phyloP scores from a whole-genome alignment of 2,329 filamentous ascomycete genomes.

The Arthrobotrys iridis region DNA sequence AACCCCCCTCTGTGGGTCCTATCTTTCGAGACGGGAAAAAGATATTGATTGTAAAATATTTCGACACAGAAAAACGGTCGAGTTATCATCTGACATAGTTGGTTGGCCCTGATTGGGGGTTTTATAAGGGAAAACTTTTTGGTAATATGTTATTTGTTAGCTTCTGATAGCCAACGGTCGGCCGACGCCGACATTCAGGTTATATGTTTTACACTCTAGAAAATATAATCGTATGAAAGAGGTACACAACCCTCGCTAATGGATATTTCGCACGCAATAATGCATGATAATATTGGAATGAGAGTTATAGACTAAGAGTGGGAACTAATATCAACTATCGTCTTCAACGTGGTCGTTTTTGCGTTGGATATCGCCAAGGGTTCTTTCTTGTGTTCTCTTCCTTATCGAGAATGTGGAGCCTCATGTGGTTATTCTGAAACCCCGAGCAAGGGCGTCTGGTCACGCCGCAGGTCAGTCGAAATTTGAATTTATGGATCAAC shows the following conservation, averaged over 20 bases:
- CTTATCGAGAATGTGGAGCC: constrained; percentile 40
- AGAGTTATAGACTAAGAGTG: constrained; percentile 8
- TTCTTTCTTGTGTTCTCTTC: constrained; percentile 1
- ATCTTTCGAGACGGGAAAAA: constrained; percentile 7
- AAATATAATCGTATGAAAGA: background rate
- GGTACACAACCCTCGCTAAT: constrained; percentile 1
- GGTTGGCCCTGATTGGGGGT: too few relatives aligned
- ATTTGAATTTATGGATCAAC: constrained; percentile 7
- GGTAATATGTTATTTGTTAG: background rate
- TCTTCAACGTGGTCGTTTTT: constrained; percentile 31
- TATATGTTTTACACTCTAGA: background rate
- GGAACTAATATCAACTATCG: background rate
- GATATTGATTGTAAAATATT: background rate
- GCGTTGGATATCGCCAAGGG: constrained; percentile 40
- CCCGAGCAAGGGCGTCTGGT: constrained; percentile 6
- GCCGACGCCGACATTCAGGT: background rate
- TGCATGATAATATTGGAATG: constrained; percentile 10
- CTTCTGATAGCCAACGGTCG: background rate
- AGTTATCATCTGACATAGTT: too few relatives aligned
- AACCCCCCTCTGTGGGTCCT: background rate
- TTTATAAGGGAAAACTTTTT: constrained; percentile 9
- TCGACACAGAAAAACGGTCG: too few relatives aligned
- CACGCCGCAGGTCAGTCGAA: constrained; percentile 16
- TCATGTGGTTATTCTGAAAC: constrained; percentile 50
- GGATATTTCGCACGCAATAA: constrained; percentile 5